phyloP scores from a whole-genome alignment of 371 early-diverging fungal species.

The Smittium culicis region DNA sequence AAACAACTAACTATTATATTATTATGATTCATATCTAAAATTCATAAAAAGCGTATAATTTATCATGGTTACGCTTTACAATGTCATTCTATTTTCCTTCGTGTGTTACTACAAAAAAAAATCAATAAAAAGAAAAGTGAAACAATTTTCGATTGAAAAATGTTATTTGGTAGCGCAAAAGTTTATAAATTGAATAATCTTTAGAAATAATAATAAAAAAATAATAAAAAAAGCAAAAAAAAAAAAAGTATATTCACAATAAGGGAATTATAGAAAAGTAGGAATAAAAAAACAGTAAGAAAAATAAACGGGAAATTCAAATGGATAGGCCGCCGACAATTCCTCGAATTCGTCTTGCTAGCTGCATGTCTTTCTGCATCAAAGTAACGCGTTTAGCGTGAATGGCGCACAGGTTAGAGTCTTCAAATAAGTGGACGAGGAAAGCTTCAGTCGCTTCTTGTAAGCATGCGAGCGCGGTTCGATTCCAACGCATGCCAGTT shows the following conservation, averaged over 20 bases:
- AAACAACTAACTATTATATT: not conserved
- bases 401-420: slow-evolving; percentile 85
- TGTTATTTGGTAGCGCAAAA: no score
- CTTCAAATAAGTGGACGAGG: slow-evolving; percentile 80
- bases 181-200: not conserved
- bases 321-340: slow-evolving; percentile 27
- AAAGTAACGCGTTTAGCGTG: slow-evolving; percentile 92
- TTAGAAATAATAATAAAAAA: not conserved
- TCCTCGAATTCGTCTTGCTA: slow-evolving; percentile 81
- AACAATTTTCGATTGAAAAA: not conserved
- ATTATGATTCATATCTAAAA: not conserved
- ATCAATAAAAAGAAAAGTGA: not conserved
- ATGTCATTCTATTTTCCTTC: not conserved
- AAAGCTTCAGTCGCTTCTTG: slow-evolving; percentile 88
- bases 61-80: not conserved
- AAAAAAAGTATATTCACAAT: no score
- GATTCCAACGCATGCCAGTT: slow-evolving; percentile 62
- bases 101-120: not conserved
- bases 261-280: no score
- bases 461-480: slow-evolving; percentile 61
- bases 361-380: slow-evolving; percentile 80
- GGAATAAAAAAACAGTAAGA: not conserved
- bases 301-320: slow-evolving; percentile 6
- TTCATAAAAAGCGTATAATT: not conserved
- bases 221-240: no score